Evolutionary conservation across 2,329 filamentous ascomycete species (phyloP).

Genomic region (Aspergillaceae sp.): DNA sequence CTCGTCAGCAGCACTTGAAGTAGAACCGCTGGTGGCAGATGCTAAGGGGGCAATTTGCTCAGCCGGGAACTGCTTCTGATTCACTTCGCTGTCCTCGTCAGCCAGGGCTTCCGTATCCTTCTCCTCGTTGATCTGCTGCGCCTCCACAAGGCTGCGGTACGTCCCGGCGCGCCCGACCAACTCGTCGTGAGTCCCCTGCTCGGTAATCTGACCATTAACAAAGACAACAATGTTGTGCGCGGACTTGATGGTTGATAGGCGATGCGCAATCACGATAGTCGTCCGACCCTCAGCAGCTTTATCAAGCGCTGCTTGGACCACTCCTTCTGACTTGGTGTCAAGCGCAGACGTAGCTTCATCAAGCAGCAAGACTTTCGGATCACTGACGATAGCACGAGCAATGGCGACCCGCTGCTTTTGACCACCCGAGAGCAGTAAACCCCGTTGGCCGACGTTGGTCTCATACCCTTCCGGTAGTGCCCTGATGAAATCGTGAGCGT

Average conservation of each 20-base stretch:
- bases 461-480: constrained; percentile 79
- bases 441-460: constrained; percentile 90
- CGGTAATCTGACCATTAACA: constrained; percentile 72
- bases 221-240: constrained; percentile 97
- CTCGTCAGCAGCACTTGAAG: constrained; percentile 22
- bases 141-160: constrained; percentile 78
- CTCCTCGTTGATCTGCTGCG: constrained; percentile 67
- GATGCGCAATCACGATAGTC: constrained; percentile 92
- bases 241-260: constrained; percentile 85
- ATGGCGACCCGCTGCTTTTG: constrained; percentile 97
- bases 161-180: constrained; percentile 62
- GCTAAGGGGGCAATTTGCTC: constrained; percentile 16
- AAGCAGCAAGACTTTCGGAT: constrained; percentile 83
- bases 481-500: constrained; percentile 86
- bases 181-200: constrained; percentile 81
- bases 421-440: constrained; percentile 84
- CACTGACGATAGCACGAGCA: constrained; percentile 78
- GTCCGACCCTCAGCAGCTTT: constrained; percentile 77
- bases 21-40: constrained; percentile 24
- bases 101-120: constrained; percentile 28
- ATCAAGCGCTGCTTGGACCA: constrained; percentile 88
- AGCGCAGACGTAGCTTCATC: constrained; percentile 92
- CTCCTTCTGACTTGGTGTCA: constrained; percentile 88
- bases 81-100: constrained; percentile 15
- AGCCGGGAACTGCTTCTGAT: constrained; percentile 2